Base-by-base conservation (phyloP, 306 rosid genomes). In the Sphenostylis stenocarpa region DNA sequence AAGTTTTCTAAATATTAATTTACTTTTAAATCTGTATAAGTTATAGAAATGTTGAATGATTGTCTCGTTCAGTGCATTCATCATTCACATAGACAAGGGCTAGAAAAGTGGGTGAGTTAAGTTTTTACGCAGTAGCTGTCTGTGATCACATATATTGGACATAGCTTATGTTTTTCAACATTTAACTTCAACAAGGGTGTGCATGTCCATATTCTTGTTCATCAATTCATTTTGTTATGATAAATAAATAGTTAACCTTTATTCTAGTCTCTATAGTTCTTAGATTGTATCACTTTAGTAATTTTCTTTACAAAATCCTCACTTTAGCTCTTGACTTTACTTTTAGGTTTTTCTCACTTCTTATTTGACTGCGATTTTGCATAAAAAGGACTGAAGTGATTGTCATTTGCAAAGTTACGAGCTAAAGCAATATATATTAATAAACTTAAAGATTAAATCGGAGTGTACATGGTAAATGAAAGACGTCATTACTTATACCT, bases 1-100 rank as follows among this genome's bases (percentile, higher is more conserved):
- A 49, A 76, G 6, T 71, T 76, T 29, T 38, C 20, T 21, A 41
- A 19, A 80, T 51, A 70, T 57, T 34, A 64, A 23, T 58, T 33
- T 45, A 56, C 56, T 64, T 23, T 11, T 23, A 8, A 4, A 14
- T 48, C 15, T 52, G n/a, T 56, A 3, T 57, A 31, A 62, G 15
- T 26, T 29, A 52, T 53, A 63, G 31, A 53, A 67, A 55, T 55
- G 67, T 21, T 26, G 75, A 43, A 64, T 17, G 41, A 39, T 33
- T 9, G 43, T 12, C 43, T 38, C 13, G 13, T 38, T 47, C 38
- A 36, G 73, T 20, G 15, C 45, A 38, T 53, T 77, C 57, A 38
- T 39, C 23, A n/a, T 38, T 41, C 29, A 4, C 48, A 33, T 75
- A 73, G 53, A 49, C 28, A 34, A 33, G 26, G 45, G 47, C 16